Evolutionary conservation across 2,329 filamentous ascomycete species (phyloP).

Genomic region (Aspergillus sp.): DNA sequence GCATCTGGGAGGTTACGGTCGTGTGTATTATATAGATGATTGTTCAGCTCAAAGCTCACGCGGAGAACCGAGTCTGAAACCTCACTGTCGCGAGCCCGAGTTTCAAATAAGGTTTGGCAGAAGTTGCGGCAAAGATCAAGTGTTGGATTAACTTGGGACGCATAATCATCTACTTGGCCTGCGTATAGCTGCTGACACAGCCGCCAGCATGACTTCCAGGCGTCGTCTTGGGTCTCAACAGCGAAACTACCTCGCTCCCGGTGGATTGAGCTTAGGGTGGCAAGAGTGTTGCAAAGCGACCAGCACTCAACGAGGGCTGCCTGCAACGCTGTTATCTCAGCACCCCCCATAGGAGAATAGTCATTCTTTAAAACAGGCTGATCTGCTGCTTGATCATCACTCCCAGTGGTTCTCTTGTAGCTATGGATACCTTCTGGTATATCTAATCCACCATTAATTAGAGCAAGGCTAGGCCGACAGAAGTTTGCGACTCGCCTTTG

Average conservation of each 20-base stretch:
- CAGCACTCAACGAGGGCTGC: slow-evolving; percentile 84
- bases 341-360: slow-evolving; percentile 51
- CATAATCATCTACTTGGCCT: slow-evolving; percentile 69
- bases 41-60: slow-evolving; percentile 93
- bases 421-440: slow-evolving; percentile 32
- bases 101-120: slow-evolving; percentile 86
- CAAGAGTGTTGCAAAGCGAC: slow-evolving; percentile 89
- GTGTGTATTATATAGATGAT: slow-evolving; percentile 91
- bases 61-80: slow-evolving; percentile 80
- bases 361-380: slow-evolving; percentile 32
- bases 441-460: slow-evolving; percentile 22
- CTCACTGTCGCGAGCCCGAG: slow-evolving; percentile 75
- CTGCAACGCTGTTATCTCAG: slow-evolving; percentile 65
- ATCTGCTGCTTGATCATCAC: slow-evolving; percentile 24
- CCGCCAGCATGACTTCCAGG: slow-evolving; percentile 93
- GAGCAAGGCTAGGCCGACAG: background rate
- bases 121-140: slow-evolving; percentile 89
- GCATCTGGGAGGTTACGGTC: slow-evolving; percentile 79
- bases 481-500: slow-evolving; percentile 61
- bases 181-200: slow-evolving; percentile 87
- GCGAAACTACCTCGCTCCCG: slow-evolving; percentile 70
- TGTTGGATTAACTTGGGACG: slow-evolving; percentile 69
- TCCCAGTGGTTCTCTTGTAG: slow-evolving; percentile 11
- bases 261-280: slow-evolving; percentile 79
- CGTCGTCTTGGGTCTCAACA: slow-evolving; percentile 77